Base-by-base conservation (phyloP, 306 rosid species). In the Astragalus membranaceus region DNA sequence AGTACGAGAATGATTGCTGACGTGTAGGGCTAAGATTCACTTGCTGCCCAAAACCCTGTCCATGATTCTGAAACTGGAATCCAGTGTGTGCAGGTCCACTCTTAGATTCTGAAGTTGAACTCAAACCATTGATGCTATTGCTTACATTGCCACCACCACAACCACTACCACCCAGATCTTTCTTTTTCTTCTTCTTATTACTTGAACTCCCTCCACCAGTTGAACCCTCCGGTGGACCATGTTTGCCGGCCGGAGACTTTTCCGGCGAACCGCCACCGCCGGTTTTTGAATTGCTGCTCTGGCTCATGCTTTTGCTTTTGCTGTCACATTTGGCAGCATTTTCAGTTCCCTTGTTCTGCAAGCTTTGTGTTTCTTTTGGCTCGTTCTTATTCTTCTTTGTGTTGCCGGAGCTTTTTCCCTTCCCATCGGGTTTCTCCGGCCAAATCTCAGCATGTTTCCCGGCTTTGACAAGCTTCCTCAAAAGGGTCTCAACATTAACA, bases 391-490 rank as follows among this genome's bases (percentile, higher is more conserved):
- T 79, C 76, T 77, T 57, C 79, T 75, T 74, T 30, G 7, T 39
- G 23, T 83, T 74, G 43, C 69, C 73, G 7, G 86, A 44, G 72
- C 53, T 76, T 50, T 72, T 84, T 10, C 57, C 89, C 64, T 85
- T 83, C 2, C 72, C 82, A 46, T 41, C 32, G 39, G 44, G 47
- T 14, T 53, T 88, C 51, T 81, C 95, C 41, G 87, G 89, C 96
- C 95, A 92, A 17, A 85, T 72, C 83, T 89, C 92, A 4, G 91
- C 95, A 10, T 75, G 87, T 70, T 92, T 89, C 2, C 98, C 95
- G 7, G 87, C 81, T 62, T 80, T 92, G 35, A 58, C 35, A 10
- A 92, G 81, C 72, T 85, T 92, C 75, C 69, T 78, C 56, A 86
- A 64, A 69, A 90, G 88, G 44, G 81, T 88, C 81, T 90, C 88